Evolutionary conservation across 768 basidiomycete species (phyloP), one percentile per base, ranked within the genome.

Genomic region (Daedaleopsis sinensis): DNA sequence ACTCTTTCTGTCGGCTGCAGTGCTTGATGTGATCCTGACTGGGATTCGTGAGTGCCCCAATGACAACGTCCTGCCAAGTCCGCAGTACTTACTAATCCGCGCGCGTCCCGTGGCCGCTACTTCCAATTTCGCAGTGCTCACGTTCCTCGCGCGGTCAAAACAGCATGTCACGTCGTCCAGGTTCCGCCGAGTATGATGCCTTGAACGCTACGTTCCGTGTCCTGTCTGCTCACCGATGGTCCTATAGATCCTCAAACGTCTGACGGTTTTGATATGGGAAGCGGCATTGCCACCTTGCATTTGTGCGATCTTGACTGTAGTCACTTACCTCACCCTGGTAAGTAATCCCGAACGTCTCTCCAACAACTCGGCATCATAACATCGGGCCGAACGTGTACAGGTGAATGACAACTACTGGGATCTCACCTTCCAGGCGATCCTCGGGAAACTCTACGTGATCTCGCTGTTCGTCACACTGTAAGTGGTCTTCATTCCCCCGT

Each of bases 391-490:
- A 32, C 19, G 1, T 27, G n/a, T 12, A 1, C 46, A 69, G 68
- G 62, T 64, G n/a, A 53, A 67, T 43, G 32, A 55, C 18, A 60
- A 66, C 21, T 67, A 65, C 39, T 73, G 72, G 72, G 66, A 69
- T 24, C 59, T 71, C 19, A 64, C 67, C 54, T 65, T 72, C 42
- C 71, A 72, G 46, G 52, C 62, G 6, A 59, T 73, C 15, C 61
- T 73, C 2, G 72, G 72, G 4, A 73, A 73, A 55, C 59, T 73
- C 38, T 73, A 73, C 57, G 68, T 71, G 0, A 71, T 73, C 21
- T 73, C 72, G 1, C 61, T 73, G 0, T 71, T 73, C 15, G 67
- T 67, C 19, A 71, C 70, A 8, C 48, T 73, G 72, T 72, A 51
- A 39, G 71, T 62, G 6, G 24, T 19, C 54, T 27, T 9, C 23